Evolutionary conservation across 2,329 filamentous ascomycete genomes (phyloP), one percentile per base, ranked within the genome.

Genomic region (Aspergillus udagawae): DNA sequence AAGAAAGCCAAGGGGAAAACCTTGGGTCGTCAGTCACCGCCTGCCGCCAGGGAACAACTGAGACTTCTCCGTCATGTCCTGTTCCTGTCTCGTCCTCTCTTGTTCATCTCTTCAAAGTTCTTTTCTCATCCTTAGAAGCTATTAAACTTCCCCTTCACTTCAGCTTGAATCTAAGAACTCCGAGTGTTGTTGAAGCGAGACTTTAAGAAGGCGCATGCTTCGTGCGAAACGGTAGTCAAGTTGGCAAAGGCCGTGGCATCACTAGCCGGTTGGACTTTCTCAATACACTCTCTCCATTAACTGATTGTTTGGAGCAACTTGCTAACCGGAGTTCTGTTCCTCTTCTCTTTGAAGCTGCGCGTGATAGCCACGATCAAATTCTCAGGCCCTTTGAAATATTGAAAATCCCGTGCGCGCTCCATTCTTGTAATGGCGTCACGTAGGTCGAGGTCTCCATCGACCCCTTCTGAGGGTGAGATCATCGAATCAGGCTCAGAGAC

Each of bases 401-500:
- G 50, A 55, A 44, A 29, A 44, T 49, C 42, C 32, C 21, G 27
- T n/a, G 32, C 14, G 49, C 17, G 49, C 21, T 54, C 32, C 32
- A 17, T 25, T 49, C 52, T 38, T 63, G 73, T 54, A 44, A 83
- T 83, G 81, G 71, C 76, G 65, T 79, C 79, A 62, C 72, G 77
- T 75, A 71, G 72, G 68, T 75, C 73, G 69, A 73, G 77, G 67
- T 80, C 80, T 65, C 74, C 73, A 62, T 80, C 82, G 67, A 91
- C 87, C 78, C 90, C 89, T 71, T 90, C 91, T 77, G 90, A 95
- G 78, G 91, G 91, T 79, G 91, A 95, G 81, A 91, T 93, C 76
- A 79, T 88, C 75, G 90, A 92, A 78, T 84, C 84, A 78, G 82
- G 83, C 77, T 83, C 81, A 82, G 83, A 85, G 79, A 75, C 71